Evolutionary conservation across 805 yeast genomes (phyloP).

Genomic region (Sugiyamaella floridensis): DNA sequence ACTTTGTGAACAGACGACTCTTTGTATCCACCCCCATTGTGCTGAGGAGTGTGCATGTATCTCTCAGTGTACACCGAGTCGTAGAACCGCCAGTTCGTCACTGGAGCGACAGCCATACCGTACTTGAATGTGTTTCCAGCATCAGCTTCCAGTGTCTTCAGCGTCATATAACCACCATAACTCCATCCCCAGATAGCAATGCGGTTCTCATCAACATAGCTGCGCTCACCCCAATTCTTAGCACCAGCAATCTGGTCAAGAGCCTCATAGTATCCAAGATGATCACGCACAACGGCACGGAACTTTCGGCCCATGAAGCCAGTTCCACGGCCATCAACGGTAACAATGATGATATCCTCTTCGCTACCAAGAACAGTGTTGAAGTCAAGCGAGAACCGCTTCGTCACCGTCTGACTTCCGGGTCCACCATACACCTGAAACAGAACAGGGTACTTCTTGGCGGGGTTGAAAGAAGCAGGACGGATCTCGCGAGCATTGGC

Average conservation of each 20-base stretch:
- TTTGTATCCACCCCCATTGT: slow-evolving; percentile 56
- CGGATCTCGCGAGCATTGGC: slow-evolving; percentile 67
- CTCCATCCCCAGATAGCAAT: slow-evolving; percentile 98
- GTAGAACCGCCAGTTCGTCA: slow-evolving; percentile 86
- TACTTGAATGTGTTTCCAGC: slow-evolving; percentile 66
- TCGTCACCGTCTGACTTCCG: slow-evolving; percentile 74
- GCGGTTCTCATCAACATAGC: slow-evolving; percentile 58
- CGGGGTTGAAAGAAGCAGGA: slow-evolving; percentile 48
- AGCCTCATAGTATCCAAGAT: slow-evolving; percentile 76
- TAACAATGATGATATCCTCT: slow-evolving; percentile 76
- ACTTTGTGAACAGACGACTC: slow-evolving; percentile 50
- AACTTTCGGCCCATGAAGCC: slow-evolving; percentile 78
- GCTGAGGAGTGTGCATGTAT: slow-evolving; percentile 79
- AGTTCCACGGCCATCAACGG: slow-evolving; percentile 96
- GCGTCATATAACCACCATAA: slow-evolving; percentile 90
- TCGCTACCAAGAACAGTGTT: slow-evolving; percentile 73
- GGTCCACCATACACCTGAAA: slow-evolving; percentile 96
- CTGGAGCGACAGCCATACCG: slow-evolving; percentile 97
- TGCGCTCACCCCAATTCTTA: slow-evolving; percentile 51
- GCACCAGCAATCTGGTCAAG: slow-evolving; percentile 85
- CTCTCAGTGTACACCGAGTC: slow-evolving; percentile 94
- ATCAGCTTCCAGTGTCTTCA: slow-evolving; percentile 82
- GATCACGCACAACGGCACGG: slow-evolving; percentile 73
- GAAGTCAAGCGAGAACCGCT: slow-evolving; percentile 54
- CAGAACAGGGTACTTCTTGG: slow-evolving; percentile 69